A percentile compares a stretch with the other conserved stretches of the same genome.
Evolutionary conservation across 495 filamentous ascomycete species (phyloP).

Genomic region (Penicillium bialowiezense): DNA sequence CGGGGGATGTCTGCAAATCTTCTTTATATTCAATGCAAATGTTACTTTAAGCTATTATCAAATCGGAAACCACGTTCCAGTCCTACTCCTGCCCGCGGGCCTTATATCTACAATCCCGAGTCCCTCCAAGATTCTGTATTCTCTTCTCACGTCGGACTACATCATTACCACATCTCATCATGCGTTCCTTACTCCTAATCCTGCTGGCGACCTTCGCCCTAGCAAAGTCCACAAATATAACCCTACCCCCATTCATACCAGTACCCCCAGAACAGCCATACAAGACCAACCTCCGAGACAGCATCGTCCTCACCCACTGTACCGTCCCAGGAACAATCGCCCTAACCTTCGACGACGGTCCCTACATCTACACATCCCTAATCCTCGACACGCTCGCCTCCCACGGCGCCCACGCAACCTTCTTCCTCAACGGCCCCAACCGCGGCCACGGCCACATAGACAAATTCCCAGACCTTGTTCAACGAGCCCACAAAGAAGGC

Average conservation of each 20-base stretch:
- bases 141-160: no score
- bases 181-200: conserved; percentile 8
- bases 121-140: no score
- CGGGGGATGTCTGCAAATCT: not conserved
- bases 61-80: not conserved
- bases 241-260: not conserved
- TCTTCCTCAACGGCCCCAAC: conserved; percentile 71
- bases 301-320: conserved; percentile 60
- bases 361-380: conserved; percentile 60
- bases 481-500: conserved; percentile 58
- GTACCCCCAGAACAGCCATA: not conserved
- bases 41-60: no score
- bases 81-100: not conserved
- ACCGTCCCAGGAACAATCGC: conserved; percentile 56
- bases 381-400: conserved; percentile 61
- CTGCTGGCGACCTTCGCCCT: conserved; percentile 2
- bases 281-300: conserved; percentile 41
- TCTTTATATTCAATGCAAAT: not conserved
- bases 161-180: conserved; percentile 1
- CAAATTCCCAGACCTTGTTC: conserved; percentile 51
- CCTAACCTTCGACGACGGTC: conserved; percentile 77
- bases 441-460: conserved; percentile 57
- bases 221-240: not conserved
- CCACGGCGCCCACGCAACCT: conserved; percentile 63
- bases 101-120: no score